Percentiles rank a stretch among this genome's conserved stretches.
Evolutionary conservation across 257 asterid genomes (phyloP).

Genomic region (Ilex aquifolium): DNA sequence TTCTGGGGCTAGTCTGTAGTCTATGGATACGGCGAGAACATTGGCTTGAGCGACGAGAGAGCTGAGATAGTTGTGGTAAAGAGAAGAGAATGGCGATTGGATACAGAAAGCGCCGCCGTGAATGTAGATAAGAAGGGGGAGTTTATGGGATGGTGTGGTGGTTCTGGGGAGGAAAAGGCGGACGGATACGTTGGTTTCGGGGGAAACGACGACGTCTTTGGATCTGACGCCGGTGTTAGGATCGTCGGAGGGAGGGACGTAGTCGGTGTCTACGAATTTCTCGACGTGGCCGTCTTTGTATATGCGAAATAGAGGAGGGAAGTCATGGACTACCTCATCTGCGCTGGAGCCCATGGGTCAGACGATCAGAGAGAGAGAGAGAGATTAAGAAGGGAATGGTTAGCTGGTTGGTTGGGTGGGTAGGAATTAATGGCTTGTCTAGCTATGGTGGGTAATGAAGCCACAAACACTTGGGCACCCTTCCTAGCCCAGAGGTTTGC

Average conservation of each 20-base stretch:
- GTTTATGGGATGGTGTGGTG: conserved; percentile 20
- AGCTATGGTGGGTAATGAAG: no score
- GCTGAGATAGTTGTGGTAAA: conserved; percentile 38
- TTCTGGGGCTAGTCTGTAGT: conserved; percentile 72
- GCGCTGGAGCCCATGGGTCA: conserved; percentile 23
- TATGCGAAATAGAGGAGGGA: conserved; percentile 41
- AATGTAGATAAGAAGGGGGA: conserved; percentile 57
- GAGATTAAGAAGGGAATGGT: no score
- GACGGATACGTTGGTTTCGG: conserved; percentile 34
- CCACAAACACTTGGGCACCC: no score
- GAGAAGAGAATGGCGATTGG: conserved; percentile 53
- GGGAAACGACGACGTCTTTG: conserved; percentile 45
- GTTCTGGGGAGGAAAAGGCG: conserved; percentile 54
- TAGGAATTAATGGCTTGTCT: no score
- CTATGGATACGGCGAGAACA: conserved; percentile 50
- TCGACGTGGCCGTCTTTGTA: conserved; percentile 48
- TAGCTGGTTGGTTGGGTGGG: no score
- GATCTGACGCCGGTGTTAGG: conserved; percentile 40
- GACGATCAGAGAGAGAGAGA: no score
- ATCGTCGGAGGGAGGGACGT: conserved; percentile 45
- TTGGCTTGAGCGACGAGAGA: conserved; percentile 40
- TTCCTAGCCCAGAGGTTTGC: no score
- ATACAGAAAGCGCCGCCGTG: conserved; percentile 77
- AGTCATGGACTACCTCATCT: conserved; percentile 27
- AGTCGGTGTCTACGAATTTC: conserved; percentile 10